Evolutionary conservation across 2,329 filamentous ascomycete genomes (phyloP).

Genomic region (Epichloe sp.): DNA sequence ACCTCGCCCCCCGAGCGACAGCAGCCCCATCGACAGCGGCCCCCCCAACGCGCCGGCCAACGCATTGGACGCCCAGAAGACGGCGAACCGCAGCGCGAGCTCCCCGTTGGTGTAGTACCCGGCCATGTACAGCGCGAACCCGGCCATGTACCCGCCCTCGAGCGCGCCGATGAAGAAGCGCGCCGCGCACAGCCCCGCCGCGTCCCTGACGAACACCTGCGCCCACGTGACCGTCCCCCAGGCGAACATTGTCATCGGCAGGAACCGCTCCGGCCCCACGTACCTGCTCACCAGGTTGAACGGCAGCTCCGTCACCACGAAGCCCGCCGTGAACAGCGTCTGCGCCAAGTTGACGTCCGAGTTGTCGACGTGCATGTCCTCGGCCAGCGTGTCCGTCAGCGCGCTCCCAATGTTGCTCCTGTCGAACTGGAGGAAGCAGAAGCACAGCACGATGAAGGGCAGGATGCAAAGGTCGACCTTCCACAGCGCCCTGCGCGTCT

Average conservation of each 20-base stretch:
- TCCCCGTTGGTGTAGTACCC: conserved; percentile 18
- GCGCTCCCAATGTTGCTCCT: conserved; percentile 34
- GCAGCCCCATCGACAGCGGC: conserved; percentile 14
- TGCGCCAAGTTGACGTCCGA: conserved; percentile 38
- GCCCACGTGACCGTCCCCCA: conserved; percentile 18
- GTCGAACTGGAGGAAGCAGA: conserved; percentile 21
- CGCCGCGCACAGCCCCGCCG: conserved; percentile 12
- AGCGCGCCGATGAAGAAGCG: conserved; percentile 18
- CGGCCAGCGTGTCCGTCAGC: conserved; percentile 35
- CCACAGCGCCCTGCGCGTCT: conserved; percentile 8
- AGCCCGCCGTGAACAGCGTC: conserved; percentile 36
- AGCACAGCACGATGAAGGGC: conserved; percentile 18
- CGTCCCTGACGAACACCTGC: conserved; percentile 16
- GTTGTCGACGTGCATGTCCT: conserved; percentile 34
- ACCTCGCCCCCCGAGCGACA: conserved; percentile 13
- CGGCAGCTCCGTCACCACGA: conserved; percentile 29
- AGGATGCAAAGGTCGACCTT: conserved; percentile 17
- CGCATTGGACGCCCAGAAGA: conserved; percentile 19
- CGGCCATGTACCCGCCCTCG: conserved; percentile 20
- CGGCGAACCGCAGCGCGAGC: conserved; percentile 14
- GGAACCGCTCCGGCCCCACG: conserved; percentile 16
- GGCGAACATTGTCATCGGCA: conserved; percentile 17
- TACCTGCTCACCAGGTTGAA: conserved; percentile 17
- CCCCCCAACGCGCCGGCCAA: conserved; percentile 16
- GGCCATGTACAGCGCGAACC: conserved; percentile 18